Evolutionary conservation across 495 filamentous ascomycete genomes (phyloP).

Genomic region (Melanomma pulvis-pyrius): DNA sequence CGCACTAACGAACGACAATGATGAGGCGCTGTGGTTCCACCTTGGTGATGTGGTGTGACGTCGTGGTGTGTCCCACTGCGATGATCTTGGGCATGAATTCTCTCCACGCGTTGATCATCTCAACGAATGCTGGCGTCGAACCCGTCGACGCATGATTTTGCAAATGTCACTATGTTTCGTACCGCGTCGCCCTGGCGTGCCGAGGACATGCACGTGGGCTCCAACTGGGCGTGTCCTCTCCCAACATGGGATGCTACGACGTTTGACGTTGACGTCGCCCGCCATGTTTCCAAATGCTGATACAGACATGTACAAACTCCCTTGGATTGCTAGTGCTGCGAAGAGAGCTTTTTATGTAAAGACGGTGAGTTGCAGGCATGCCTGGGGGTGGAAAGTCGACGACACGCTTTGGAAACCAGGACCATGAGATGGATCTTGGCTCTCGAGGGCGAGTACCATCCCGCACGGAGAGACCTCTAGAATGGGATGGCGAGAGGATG

Average conservation of each 20-base stretch:
- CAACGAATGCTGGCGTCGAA: background rate
- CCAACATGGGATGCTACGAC: too few relatives aligned
- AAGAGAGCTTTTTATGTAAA: background rate
- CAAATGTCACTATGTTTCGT: background rate
- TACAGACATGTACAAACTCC: background rate
- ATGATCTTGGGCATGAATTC: background rate
- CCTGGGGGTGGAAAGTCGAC: background rate
- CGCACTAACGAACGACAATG: background rate
- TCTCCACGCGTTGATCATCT: background rate
- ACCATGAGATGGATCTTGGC: too few relatives aligned
- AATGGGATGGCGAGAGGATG: background rate
- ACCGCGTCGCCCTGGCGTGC: background rate
- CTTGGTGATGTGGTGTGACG: background rate
- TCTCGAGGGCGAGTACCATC: background rate
- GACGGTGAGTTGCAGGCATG: background rate
- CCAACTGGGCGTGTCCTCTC: too few relatives aligned
- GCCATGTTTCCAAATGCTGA: background rate
- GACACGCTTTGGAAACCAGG: background rate
- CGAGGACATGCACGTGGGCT: background rate
- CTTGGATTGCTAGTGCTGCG: background rate
- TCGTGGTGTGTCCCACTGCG: background rate
- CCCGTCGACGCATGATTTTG: background rate
- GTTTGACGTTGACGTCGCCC: background rate
- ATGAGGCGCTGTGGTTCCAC: background rate
- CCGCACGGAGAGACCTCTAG: background rate